Conservation (phyloP, 116 monocot genomes). For the Phalaenopsis hybrid region DNA sequence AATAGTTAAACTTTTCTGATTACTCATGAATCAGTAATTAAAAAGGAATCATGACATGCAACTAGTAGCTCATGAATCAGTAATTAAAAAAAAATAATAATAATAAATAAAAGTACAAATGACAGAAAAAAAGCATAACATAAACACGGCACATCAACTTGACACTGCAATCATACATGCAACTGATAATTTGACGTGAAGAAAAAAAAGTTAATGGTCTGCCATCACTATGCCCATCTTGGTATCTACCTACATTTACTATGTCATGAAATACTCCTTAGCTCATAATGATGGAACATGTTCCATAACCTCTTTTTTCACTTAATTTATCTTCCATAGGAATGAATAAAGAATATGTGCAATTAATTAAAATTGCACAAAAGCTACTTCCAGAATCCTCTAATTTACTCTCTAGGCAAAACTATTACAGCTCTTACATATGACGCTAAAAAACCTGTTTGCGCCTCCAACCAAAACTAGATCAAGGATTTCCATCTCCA, state of each 20-base stretch:
- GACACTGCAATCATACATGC: neutral
- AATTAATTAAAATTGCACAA: neutral
- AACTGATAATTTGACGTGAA: neutral
- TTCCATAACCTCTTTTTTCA: neutral
- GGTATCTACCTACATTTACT: neutral
- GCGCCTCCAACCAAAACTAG: no score
- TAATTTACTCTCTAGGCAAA: neutral
- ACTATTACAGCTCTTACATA: no score
- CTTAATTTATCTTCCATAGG: neutral
- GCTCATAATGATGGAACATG: neutral
- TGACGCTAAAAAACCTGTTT: no score
- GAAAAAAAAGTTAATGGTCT: neutral
- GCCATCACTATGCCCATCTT: neutral
- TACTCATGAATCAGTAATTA: no score
- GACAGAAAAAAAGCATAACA: neutral
- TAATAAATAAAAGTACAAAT: neutral
- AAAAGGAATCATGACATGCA: no score
- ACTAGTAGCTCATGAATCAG: no score
- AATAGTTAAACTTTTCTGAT: no score
- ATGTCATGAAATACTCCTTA: neutral
- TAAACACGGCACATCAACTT: neutral
- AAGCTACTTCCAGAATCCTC: neutral
- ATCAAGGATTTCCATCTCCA: no score
- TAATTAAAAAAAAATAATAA: no score
- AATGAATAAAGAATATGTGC: neutral